A percentile compares a stretch with the other conserved stretches of the same genome.
Conservation (phyloP, 495 filamentous ascomycete genomes). For the Neurospora cerealis region DNA sequence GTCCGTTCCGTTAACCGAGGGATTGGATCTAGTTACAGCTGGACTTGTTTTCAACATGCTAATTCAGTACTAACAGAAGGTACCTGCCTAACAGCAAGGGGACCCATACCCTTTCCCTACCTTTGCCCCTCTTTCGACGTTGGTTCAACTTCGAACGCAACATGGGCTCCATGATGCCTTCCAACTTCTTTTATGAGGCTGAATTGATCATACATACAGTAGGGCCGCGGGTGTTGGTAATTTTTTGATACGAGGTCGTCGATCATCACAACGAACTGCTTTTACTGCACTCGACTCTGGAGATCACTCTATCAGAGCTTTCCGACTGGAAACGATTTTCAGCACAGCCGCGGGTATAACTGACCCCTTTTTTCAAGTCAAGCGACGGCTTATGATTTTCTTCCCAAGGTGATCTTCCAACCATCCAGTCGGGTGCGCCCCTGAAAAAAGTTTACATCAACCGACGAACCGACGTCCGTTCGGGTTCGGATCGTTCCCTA, state of each 20-base stretch:
- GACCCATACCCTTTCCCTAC: too few relatives aligned
- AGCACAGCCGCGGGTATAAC: background rate
- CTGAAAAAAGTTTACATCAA: background rate
- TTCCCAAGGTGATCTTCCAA: background rate
- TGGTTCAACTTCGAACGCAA: background rate
- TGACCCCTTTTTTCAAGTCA: background rate
- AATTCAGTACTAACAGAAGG: background rate
- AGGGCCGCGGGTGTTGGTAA: too few relatives aligned
- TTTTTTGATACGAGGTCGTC: background rate
- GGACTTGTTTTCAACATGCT: background rate
- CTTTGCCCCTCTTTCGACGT: background rate
- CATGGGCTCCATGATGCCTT: background rate
- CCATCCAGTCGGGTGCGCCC: background rate
- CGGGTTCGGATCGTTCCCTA: background rate
- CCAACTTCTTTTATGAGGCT: background rate
- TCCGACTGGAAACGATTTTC: background rate
- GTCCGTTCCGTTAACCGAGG: background rate
- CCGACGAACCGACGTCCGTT: background rate
- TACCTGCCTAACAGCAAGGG: background rate
- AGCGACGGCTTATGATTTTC: background rate
- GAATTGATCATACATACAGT: too few relatives aligned
- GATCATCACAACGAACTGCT: background rate
- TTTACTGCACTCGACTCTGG: background rate
- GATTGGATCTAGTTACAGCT: background rate
- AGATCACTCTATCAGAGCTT: background rate